Evolutionary conservation across 805 yeast species (phyloP).

Genomic region (Brettanomyces custersianus): DNA sequence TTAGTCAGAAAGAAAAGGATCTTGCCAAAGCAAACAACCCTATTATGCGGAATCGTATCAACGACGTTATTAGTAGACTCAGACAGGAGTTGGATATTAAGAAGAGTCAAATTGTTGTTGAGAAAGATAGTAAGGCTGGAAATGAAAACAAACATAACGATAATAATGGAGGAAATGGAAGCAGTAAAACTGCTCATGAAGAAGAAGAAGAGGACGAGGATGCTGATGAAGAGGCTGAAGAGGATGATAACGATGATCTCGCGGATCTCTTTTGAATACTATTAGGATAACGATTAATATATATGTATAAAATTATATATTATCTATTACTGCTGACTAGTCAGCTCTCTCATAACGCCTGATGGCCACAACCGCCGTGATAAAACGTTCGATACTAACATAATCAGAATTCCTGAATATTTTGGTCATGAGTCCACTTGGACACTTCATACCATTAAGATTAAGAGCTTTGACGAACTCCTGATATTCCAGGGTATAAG

Average conservation of each 20-base stretch:
- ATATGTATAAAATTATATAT: no score
- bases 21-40: constrained; percentile 71
- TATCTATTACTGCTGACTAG: no score
- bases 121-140: constrained; percentile 21
- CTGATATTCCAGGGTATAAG: constrained; percentile 17
- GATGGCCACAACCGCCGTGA: constrained; percentile 20
- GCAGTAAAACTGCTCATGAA: constrained; percentile 34
- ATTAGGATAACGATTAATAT: no score
- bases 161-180: constrained; percentile 32
- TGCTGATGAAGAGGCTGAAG: constrained; percentile 9
- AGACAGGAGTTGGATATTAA: constrained; percentile 78
- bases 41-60: constrained; percentile 77
- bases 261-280: no score
- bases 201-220: constrained; percentile 10
- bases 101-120: constrained; percentile 43
- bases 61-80: constrained; percentile 69
- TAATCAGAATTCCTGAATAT: constrained; percentile 14
- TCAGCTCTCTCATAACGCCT: constrained; percentile 14
- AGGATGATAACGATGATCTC: constrained; percentile 19
- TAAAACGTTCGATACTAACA: constrained; percentile 20
- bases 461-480: constrained; percentile 21
- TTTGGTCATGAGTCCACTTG: constrained; percentile 13
- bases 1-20: constrained; percentile 65
- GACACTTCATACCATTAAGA: constrained; percentile 16
- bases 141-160: constrained; percentile 11